A percentile compares a stretch with the other conserved stretches of the same genome.
Evolutionary conservation across 2,329 filamentous ascomycete genomes (phyloP).

Genomic region (Akanthomyces dipterigenus): DNA sequence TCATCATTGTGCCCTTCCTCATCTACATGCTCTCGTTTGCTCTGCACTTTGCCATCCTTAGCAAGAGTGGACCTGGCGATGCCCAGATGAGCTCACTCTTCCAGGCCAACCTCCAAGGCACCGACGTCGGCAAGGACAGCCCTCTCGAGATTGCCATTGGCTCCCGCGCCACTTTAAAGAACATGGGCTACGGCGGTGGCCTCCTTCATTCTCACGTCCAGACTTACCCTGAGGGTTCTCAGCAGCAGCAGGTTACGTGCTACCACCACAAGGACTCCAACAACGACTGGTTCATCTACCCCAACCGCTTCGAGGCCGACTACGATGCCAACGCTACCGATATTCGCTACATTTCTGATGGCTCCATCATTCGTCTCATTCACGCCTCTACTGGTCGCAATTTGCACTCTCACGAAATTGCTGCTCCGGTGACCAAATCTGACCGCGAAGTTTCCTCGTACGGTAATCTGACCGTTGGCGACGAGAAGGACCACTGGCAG

Average conservation of each 20-base stretch:
- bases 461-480: conserved; percentile 89
- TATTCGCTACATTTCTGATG: conserved; percentile 71
- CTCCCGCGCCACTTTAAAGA: conserved; percentile 89
- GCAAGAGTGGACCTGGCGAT: conserved; percentile 90
- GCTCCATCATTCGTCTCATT: conserved; percentile 74
- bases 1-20: conserved; percentile 81
- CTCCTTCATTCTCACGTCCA: conserved; percentile 94
- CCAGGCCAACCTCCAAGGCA: conserved; percentile 91
- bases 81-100: conserved; percentile 99
- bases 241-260: conserved; percentile 95
- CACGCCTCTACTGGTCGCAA: conserved; percentile 96
- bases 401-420: conserved; percentile 86
- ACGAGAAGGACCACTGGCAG: conserved; percentile 96
- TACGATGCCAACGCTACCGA: conserved; percentile 62
- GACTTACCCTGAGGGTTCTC: conserved; percentile 88
- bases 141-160: conserved; percentile 87
- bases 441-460: conserved; percentile 94
- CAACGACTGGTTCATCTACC: conserved; percentile 99
- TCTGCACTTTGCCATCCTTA: conserved; percentile 86
- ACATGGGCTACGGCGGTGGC: conserved; percentile 98
- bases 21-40: conserved; percentile 97
- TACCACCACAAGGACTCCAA: conserved; percentile 99
- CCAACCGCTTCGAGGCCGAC: conserved; percentile 70
- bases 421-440: conserved; percentile 81
- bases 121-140: conserved; percentile 88